Evolutionary conservation across 2,329 filamentous ascomycete species (phyloP).

Genomic region (Mariannaea elegans): DNA sequence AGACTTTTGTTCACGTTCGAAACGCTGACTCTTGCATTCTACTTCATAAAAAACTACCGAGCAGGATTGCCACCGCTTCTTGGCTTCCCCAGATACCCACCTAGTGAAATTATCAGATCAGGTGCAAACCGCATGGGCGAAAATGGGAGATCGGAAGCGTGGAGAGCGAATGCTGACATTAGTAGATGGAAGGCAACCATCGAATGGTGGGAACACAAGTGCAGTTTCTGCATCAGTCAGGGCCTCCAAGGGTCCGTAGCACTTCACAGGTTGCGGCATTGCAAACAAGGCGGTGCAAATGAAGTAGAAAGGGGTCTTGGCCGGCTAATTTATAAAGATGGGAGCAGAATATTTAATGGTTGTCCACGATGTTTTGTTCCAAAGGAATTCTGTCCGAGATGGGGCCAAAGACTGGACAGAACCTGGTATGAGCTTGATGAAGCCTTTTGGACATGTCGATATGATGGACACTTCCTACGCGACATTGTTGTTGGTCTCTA

Average conservation of each 20-base stretch:
- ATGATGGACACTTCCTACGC: not conserved
- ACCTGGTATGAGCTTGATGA: not conserved
- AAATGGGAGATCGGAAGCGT: not conserved
- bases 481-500: not conserved
- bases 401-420: not conserved
- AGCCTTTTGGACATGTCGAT: not conserved
- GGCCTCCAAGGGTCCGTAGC: not conserved
- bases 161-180: no score
- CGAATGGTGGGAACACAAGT: conserved; percentile 4
- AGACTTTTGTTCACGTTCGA: not conserved
- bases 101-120: not conserved
- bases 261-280: not conserved
- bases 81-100: not conserved
- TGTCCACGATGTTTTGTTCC: not conserved
- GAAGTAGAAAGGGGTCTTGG: not conserved
- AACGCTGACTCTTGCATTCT: not conserved
- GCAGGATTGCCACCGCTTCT: not conserved
- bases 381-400: not conserved
- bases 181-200: not conserved
- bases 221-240: not conserved
- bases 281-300: not conserved
- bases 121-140: not conserved
- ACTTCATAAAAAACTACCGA: not conserved
- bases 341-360: not conserved
- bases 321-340: not conserved